phyloP scores from a whole-genome alignment of 2,329 filamentous ascomycete genomes.

The Diplodia scrobiculata region DNA sequence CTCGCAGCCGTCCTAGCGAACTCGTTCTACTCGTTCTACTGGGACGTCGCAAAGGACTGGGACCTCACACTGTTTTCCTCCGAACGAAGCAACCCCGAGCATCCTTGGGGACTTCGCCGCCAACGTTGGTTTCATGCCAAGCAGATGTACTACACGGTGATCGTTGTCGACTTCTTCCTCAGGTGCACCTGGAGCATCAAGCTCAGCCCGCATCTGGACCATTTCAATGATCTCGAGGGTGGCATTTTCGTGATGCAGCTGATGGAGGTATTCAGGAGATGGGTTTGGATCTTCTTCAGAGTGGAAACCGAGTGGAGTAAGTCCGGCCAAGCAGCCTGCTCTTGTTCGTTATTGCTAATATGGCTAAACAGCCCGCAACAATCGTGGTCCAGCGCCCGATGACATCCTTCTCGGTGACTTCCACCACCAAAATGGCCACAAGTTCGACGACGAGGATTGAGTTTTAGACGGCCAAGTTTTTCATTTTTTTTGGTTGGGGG shows the following conservation, averaged over 20 bases:
- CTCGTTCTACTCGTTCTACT: conserved; percentile 95
- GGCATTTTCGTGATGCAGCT: conserved; percentile 86
- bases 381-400: conserved; percentile 60
- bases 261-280: conserved; percentile 82
- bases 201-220: conserved; percentile 77
- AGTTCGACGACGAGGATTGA: conserved; percentile 62
- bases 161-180: conserved; percentile 75
- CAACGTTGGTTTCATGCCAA: conserved; percentile 71
- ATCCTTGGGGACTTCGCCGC: conserved; percentile 76
- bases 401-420: conserved; percentile 75
- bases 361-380: conserved; percentile 53
- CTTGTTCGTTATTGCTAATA: conserved; percentile 28
- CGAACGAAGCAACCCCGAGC: conserved; percentile 62
- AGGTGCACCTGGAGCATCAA: conserved; percentile 92
- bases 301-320: conserved; percentile 91
- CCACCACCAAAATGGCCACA: conserved; percentile 49
- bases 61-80: conserved; percentile 79
- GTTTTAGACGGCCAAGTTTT: not conserved
- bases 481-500: not conserved
- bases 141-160: conserved; percentile 78
- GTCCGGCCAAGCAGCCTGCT: conserved; percentile 32
- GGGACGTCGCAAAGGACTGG: conserved; percentile 97
- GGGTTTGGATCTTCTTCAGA: conserved; percentile 97
- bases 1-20: conserved; percentile 75
- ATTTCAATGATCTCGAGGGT: conserved; percentile 81